Base-by-base conservation (phyloP, 305 asterid genomes). In the Fraxinus dipetala region DNA sequence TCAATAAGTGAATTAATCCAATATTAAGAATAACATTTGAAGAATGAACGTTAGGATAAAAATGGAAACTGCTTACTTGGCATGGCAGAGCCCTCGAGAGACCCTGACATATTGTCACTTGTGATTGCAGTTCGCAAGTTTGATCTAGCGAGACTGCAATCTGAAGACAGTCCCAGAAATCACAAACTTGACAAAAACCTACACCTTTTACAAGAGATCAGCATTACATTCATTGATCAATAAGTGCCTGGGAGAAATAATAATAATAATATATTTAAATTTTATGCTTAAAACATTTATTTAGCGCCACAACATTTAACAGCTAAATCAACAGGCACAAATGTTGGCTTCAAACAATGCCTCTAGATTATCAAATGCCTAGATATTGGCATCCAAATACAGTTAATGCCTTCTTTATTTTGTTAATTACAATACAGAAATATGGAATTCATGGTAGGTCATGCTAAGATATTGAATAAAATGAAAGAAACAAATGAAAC, bases 61-160 rank as follows among this genome's bases (percentile, higher is more conserved):
- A 70, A 35, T 22, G 20, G 9, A n/a, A 9, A 76, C 2, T 9
- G 18, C 89, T 76, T 91, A 93, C 99, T 91, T 85, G 93, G 93
- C 89, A 87, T 86, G 77, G 75, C 26, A 2, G 94, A 90, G 82
- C 84, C 82, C 74, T 89, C 91, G 59, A 85, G 74, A 80, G 89
- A 88, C 87, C 87, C 92, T 48, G 91, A 77, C 88, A 86, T 86
- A 76, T 56, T 82, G 83, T 80, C 91, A 86, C 85, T 90, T 87
- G 83, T 87, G 85, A 81, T 84, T 51, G 82, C 81, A 80, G 79
- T 38, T 85, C 32, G 75, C 83, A 31, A 77, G 78, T 80, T 72
- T 83, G 87, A 78, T 84, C 59, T 69, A 36, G 31, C 43, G 54
- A 51, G 59, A 45, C 76, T 67, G 18, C 63, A 80, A 38, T 54